Evolutionary conservation across 2,329 filamentous ascomycete species (phyloP).

Genomic region (Xylariaceae sp.): DNA sequence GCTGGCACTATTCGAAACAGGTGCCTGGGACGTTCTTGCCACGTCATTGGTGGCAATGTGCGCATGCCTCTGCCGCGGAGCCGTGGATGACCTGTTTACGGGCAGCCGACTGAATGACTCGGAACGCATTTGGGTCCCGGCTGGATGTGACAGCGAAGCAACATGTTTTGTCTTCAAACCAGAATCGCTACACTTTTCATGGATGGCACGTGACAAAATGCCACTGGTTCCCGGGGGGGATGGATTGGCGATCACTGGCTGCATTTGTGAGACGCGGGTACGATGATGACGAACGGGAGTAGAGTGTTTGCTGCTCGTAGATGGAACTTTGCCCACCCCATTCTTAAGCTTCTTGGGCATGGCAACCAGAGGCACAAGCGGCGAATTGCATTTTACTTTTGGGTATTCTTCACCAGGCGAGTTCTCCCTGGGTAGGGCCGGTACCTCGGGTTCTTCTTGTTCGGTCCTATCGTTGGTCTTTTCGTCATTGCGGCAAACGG

Average conservation of each 20-base stretch:
- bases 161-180: background rate
- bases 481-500: background rate
- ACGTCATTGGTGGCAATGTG: background rate
- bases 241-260: background rate
- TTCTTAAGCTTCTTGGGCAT: background rate
- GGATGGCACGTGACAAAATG: background rate
- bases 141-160: background rate
- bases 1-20: background rate
- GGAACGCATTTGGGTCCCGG: background rate
- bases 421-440: background rate
- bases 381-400: background rate
- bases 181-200: background rate
- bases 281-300: conserved; percentile 4
- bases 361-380: background rate
- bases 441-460: background rate
- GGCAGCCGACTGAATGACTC: background rate
- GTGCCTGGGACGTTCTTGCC: background rate
- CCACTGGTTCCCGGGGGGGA: background rate
- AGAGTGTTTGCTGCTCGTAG: conserved; percentile 8
- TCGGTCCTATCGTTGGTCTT: background rate
- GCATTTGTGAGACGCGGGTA: conserved; percentile 1
- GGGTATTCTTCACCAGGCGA: background rate
- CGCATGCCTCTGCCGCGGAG: background rate
- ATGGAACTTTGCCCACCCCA: background rate
- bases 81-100: background rate